A percentile compares a stretch with the other conserved stretches of the same genome.
These are phyloP conservation scores for Tetrastigma voinierianum DNA, from an alignment of 164 flowering plant genomes.

Conservation along the genomic window DNA sequence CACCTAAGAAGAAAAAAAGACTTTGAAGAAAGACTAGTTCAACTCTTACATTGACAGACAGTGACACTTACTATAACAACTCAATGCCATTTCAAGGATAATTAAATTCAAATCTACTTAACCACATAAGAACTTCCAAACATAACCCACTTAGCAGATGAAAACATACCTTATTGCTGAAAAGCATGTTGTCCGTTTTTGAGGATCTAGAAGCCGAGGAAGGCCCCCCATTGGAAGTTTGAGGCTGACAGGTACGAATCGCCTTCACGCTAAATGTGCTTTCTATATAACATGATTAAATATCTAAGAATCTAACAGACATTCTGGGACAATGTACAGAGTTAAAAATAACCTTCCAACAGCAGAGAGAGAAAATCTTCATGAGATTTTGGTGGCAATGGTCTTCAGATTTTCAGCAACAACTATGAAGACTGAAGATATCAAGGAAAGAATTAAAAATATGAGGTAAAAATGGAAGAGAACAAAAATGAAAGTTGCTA, in stretches of 20 bases:
- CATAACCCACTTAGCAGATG: background rate
- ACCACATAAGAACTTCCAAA: background rate
- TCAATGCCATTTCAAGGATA: background rate
- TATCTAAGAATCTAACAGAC: background rate
- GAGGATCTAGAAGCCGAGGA: slow-evolving; percentile 65
- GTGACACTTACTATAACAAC: background rate
- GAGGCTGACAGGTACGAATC: slow-evolving; percentile 94
- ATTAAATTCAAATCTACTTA: background rate
- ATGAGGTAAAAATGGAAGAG: background rate
- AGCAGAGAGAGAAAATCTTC: slow-evolving; percentile 80
- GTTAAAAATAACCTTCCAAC: slow-evolving; percentile 64
- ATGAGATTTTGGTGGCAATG: slow-evolving; percentile 93
- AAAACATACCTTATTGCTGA: slow-evolving; percentile 69
- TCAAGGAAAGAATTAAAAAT: background rate
- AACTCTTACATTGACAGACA: no score
- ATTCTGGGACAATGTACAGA: background rate
- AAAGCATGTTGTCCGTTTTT: slow-evolving; percentile 59
- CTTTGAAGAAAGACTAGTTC: no score
- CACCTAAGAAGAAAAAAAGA: no score
- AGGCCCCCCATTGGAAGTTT: slow-evolving; percentile 51
- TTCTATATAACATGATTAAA: background rate
- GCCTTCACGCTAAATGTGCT: slow-evolving; percentile 68
- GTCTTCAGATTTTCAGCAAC: slow-evolving; percentile 94
- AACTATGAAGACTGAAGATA: slow-evolving; percentile 66
- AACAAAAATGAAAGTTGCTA: background rate